Evolutionary conservation across 2,329 filamentous ascomycete genomes (phyloP).

Genomic region (Colletotrichum horii): DNA sequence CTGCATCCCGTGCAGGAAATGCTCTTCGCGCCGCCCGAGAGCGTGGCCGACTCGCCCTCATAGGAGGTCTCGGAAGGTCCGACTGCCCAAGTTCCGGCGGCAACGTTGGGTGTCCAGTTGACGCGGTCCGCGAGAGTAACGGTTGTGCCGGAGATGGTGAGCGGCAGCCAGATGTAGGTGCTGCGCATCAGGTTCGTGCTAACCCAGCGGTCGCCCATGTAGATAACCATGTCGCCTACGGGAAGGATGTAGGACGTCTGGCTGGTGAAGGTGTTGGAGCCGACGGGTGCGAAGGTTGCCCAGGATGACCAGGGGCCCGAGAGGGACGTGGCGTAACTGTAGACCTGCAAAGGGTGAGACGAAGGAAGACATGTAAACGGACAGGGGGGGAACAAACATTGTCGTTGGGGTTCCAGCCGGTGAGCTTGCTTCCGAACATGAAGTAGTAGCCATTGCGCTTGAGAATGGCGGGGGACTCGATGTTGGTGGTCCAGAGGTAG

Average conservation of each 20-base stretch:
- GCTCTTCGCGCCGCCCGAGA: slow-evolving; percentile 50
- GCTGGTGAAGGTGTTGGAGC: slow-evolving; percentile 62
- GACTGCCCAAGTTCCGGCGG: slow-evolving; percentile 46
- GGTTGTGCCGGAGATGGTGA: slow-evolving; percentile 56
- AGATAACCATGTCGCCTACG: slow-evolving; percentile 51
- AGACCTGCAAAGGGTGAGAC: slow-evolving; percentile 35
- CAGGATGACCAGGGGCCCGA: slow-evolving; percentile 66
- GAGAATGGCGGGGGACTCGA: slow-evolving; percentile 68
- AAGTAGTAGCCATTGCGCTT: slow-evolving; percentile 67
- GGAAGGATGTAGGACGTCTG: slow-evolving; percentile 67
- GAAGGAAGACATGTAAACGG: background rate
- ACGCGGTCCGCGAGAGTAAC: slow-evolving; percentile 57
- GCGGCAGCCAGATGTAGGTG: slow-evolving; percentile 70
- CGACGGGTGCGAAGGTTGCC: slow-evolving; percentile 61
- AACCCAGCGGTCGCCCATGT: slow-evolving; percentile 73
- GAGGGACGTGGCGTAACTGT: slow-evolving; percentile 62
- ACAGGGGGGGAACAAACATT: slow-evolving; percentile 46
- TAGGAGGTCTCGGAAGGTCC: slow-evolving; percentile 51
- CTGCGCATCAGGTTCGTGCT: slow-evolving; percentile 61
- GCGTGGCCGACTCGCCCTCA: slow-evolving; percentile 55
- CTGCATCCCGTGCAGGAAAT: slow-evolving; percentile 59
- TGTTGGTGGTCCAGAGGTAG: slow-evolving; percentile 57
- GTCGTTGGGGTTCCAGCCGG: slow-evolving; percentile 67
- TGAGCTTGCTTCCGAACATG: slow-evolving; percentile 66
- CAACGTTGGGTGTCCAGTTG: slow-evolving; percentile 58